phyloP scores from a whole-genome alignment of 2,329 filamentous ascomycete genomes.

The Septoria linicola region DNA sequence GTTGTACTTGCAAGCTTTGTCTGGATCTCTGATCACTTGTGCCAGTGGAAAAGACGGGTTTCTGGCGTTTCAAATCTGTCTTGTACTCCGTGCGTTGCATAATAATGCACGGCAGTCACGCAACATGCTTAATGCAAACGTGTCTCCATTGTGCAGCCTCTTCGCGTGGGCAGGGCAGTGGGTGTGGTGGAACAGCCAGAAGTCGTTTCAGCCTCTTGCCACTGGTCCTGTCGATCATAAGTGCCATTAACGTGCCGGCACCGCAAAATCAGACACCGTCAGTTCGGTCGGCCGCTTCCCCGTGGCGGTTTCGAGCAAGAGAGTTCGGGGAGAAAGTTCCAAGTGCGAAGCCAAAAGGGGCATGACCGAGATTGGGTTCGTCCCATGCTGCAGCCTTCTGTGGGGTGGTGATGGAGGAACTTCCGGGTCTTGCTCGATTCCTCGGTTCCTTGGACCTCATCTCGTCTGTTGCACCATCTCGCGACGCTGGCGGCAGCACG shows the following conservation, averaged over 20 bases:
- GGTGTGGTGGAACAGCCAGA: not conserved
- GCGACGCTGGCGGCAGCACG: not conserved
- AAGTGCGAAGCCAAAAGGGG: conserved; percentile 3
- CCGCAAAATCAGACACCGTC: conserved; percentile 2
- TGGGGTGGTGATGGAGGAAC: conserved; percentile 1
- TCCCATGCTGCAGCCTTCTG: conserved; percentile 2
- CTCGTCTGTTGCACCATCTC: conserved; percentile 1
- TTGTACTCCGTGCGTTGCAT: too few species aligned
- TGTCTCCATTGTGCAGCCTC: not conserved
- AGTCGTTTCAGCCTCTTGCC: not conserved
- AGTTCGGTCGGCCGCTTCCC: conserved; percentile 11
- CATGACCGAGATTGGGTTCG: conserved; percentile 7
- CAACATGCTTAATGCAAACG: not conserved
- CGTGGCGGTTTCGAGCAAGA: conserved; percentile 3
- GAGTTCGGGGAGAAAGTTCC: not conserved
- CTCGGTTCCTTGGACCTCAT: conserved; percentile 5
- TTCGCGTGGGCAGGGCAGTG: not conserved
- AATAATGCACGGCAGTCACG: not conserved
- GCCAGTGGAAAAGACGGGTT: not conserved
- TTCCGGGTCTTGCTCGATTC: not conserved
- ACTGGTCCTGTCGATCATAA: conserved; percentile 17
- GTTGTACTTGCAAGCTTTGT: not conserved
- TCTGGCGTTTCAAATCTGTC: not conserved
- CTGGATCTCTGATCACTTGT: not conserved
- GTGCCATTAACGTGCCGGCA: conserved; percentile 7